A percentile compares a stretch with the other conserved stretches of the same genome.
Evolutionary conservation across 352 stramenopile genomes (phyloP).

Genomic region (Plasmopara halstedii): DNA sequence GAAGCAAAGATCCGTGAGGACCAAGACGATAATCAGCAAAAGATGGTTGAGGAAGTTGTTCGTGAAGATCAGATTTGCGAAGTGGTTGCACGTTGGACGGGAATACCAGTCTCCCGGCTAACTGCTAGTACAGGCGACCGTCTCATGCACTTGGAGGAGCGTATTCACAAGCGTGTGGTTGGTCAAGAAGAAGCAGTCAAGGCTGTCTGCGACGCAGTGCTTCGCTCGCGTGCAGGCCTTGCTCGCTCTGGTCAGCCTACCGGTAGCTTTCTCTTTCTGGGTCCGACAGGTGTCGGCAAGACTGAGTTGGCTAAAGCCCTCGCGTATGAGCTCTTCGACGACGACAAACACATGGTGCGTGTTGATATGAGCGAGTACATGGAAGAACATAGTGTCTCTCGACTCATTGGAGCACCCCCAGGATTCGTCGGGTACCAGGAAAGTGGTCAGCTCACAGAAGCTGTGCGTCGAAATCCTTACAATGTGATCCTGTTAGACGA

Average conservation of each 20-base stretch:
- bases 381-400: conserved; percentile 91
- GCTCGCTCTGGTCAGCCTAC: conserved; percentile 82
- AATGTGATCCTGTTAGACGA: conserved; percentile 97
- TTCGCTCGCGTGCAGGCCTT: conserved; percentile 89
- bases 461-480: conserved; percentile 93
- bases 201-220: conserved; percentile 88
- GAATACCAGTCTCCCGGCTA: conserved; percentile 83
- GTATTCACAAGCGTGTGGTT: conserved; percentile 88
- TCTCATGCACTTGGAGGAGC: conserved; percentile 74
- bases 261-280: conserved; percentile 94
- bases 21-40: conserved; percentile 43
- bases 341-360: conserved; percentile 92
- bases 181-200: conserved; percentile 91
- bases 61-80: conserved; percentile 84
- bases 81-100: conserved; percentile 87
- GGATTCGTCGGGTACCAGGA: conserved; percentile 94
- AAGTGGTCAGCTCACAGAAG: conserved; percentile 94
- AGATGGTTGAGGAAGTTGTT: conserved; percentile 83
- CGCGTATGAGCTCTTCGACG: conserved; percentile 92
- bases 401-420: conserved; percentile 91
- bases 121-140: conserved; percentile 71
- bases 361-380: conserved; percentile 99
- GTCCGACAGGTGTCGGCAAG: conserved; percentile 94
- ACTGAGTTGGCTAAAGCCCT: conserved; percentile 94
- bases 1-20: conserved; percentile 56